Evolutionary conservation across 2,329 filamentous ascomycete species (phyloP).

Genomic region (Lecanosticta acicola): DNA sequence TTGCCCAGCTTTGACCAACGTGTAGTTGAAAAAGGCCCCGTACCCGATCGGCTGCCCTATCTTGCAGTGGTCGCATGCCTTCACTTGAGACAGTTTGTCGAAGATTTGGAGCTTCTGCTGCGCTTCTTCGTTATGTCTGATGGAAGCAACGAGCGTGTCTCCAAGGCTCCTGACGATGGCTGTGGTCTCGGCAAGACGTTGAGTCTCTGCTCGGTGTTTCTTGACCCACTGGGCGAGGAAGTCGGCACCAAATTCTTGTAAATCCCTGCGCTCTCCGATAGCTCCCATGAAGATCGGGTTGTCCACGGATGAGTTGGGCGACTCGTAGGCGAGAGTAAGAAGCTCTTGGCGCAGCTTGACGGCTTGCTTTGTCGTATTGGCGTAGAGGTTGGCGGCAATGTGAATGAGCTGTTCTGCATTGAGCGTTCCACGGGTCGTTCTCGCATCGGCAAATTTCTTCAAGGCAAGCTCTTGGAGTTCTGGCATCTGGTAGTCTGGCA

Average conservation of each 20-base stretch:
- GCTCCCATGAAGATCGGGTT: background rate
- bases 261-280: background rate
- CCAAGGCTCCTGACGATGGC: too few relatives aligned
- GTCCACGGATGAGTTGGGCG: background rate
- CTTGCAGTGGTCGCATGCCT: too few relatives aligned
- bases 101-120: too few relatives aligned
- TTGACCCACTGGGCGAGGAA: background rate
- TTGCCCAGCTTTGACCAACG: too few relatives aligned
- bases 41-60: too few relatives aligned
- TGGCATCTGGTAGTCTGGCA: background rate
- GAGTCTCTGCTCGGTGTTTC: background rate
- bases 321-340: background rate
- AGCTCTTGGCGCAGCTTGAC: background rate
- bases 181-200: too few relatives aligned
- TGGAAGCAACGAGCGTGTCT: too few relatives aligned
- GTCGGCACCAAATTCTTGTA: background rate
- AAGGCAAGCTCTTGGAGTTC: background rate
- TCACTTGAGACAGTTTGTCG: too few relatives aligned
- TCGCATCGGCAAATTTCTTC: background rate
- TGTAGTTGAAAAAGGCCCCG: too few relatives aligned
- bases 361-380: background rate
- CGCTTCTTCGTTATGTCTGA: too few relatives aligned
- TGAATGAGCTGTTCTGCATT: background rate
- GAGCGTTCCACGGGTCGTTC: background rate
- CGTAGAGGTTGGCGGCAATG: background rate